Percentiles rank a stretch among this genome's conserved stretches.
phyloP scores from a whole-genome alignment of 2,329 filamentous ascomycete genomes.

The Sarocladium oryzae region DNA sequence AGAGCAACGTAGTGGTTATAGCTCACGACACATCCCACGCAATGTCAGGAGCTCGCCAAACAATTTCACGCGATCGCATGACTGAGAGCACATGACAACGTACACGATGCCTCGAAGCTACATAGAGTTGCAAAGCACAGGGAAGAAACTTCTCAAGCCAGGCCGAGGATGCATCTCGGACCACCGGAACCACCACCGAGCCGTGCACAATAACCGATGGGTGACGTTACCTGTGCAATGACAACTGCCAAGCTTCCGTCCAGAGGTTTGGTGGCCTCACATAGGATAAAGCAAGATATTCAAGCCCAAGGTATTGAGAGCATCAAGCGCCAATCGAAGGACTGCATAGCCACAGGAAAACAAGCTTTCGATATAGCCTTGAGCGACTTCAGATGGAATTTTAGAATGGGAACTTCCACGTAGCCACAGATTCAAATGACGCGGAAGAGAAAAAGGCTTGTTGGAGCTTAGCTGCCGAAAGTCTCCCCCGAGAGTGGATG shows the following conservation, averaged over 20 bases:
- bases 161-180: conserved; percentile 2
- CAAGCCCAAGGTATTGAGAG: not conserved
- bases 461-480: conserved; percentile 3
- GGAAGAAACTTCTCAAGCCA: not conserved
- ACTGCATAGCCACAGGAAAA: too few species aligned
- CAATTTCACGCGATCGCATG: too few species aligned
- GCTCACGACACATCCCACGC: too few species aligned
- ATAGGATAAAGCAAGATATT: too few species aligned
- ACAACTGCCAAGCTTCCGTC: not conserved
- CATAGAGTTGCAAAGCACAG: not conserved
- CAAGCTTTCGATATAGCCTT: not conserved
- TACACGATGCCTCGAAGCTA: not conserved
- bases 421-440: not conserved
- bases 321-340: not conserved
- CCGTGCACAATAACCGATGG: not conserved
- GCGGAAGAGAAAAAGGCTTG: not conserved
- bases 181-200: not conserved
- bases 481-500: not conserved
- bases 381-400: not conserved
- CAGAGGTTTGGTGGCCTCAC: too few species aligned
- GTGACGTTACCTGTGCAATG: conserved; percentile 1
- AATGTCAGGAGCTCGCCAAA: too few species aligned
- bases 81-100: not conserved
- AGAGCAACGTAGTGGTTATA: too few species aligned
- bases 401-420: not conserved